Percentiles rank a stretch among this genome's conserved stretches.
Conservation (phyloP, 306 rosid genomes). For the Canavalia ensiformis region DNA sequence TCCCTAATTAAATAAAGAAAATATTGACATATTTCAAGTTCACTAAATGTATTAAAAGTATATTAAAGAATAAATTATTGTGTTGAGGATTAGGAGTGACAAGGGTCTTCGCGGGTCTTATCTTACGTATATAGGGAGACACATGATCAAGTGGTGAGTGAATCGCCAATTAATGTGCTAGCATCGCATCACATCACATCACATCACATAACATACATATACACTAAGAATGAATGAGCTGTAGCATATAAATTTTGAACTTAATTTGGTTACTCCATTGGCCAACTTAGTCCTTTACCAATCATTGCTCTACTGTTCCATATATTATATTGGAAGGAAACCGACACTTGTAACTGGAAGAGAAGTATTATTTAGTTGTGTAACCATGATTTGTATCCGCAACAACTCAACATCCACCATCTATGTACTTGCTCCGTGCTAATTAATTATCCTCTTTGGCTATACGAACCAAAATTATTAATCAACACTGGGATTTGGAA, state of each 20-base stretch:
- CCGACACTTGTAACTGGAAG: not conserved
- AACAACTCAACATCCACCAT: conserved; percentile 34
- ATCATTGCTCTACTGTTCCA: not conserved
- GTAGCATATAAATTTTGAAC: not conserved
- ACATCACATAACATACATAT: not conserved
- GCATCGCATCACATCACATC: too few species aligned
- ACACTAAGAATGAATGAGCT: not conserved
- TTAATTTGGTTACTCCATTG: not conserved
- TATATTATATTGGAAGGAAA: conserved; percentile 9
- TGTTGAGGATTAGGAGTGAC: not conserved
- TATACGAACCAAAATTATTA: not conserved
- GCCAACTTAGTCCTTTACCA: conserved; percentile 3
- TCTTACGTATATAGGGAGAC: too few species aligned
- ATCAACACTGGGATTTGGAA: conserved; percentile 29
- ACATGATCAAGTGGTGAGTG: too few species aligned
- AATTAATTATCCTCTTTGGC: not conserved
- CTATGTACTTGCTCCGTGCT: conserved; percentile 31
- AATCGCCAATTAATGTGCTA: too few species aligned
- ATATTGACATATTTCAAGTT: not conserved
- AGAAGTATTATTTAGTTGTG: conserved; percentile 3
- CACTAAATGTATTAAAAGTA: not conserved
- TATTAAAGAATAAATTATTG: not conserved
- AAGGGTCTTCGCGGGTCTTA: not conserved
- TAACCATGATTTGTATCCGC: not conserved
- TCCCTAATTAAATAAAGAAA: too few species aligned